Percentiles rank a stretch among this genome's conserved stretches.
These are phyloP conservation scores for Debaryomyces maramus DNA, from an alignment of 805 yeast species.

Conservation along the genomic window DNA sequence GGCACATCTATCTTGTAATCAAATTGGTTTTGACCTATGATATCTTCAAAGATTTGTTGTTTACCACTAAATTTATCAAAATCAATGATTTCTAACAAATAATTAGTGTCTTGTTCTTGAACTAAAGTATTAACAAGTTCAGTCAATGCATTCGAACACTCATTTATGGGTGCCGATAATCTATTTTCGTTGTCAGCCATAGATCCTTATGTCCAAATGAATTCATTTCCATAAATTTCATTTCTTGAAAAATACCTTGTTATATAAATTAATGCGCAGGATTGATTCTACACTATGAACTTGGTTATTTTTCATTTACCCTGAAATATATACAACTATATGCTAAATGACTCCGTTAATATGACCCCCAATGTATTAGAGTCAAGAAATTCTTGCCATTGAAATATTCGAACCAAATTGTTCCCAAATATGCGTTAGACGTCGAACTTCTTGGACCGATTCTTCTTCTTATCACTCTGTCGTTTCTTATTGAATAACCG, in stretches of 20 bases:
- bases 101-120: neutral
- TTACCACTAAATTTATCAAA: conserved; percentile 2
- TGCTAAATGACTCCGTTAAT: too few species aligned
- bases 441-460: conserved; percentile 37
- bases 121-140: neutral
- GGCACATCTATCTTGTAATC: conserved; percentile 6
- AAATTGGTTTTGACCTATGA: neutral
- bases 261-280: conserved; percentile 1
- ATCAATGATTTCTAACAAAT: neutral
- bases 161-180: conserved; percentile 4
- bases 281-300: too few species aligned
- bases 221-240: too few species aligned
- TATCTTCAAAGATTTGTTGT: conserved; percentile 4
- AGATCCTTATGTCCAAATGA: neutral
- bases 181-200: neutral
- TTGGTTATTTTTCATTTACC: too few species aligned
- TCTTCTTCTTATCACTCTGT: conserved; percentile 38
- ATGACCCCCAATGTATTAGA: too few species aligned
- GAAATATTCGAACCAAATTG: neutral
- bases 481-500: conserved; percentile 35
- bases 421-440: conserved; percentile 1
- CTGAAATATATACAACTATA: too few species aligned
- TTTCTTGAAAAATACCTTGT: too few species aligned
- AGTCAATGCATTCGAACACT: neutral
- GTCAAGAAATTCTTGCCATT: too few species aligned